phyloP scores from a whole-genome alignment of 805 yeast species.

The Limtongozyma cylindracea region DNA sequence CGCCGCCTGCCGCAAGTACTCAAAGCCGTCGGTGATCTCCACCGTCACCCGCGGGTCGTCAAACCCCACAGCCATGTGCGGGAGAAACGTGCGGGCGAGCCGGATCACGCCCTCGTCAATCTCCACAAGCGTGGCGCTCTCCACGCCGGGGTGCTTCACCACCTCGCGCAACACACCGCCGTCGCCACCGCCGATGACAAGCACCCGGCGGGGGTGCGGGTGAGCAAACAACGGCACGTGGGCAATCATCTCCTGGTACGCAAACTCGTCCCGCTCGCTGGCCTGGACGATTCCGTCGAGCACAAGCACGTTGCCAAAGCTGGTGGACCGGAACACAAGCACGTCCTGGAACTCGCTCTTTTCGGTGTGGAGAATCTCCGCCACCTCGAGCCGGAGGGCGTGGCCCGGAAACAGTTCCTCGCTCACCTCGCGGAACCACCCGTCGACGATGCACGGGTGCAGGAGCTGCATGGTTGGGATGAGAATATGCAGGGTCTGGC shows the following conservation, averaged over 20 bases:
- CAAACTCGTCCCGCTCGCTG: conserved; percentile 80
- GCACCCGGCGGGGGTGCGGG: conserved; percentile 43
- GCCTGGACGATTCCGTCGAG: conserved; percentile 81
- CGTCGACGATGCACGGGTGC: too few species aligned
- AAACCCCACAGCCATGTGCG: conserved; percentile 46
- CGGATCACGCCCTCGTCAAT: conserved; percentile 68
- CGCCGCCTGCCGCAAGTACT: conserved; percentile 42
- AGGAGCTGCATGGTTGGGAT: too few species aligned
- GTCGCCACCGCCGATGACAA: conserved; percentile 91
- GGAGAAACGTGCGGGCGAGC: conserved; percentile 45
- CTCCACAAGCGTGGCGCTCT: conserved; percentile 57
- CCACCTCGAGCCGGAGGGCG: conserved; percentile 42
- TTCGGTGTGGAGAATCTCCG: conserved; percentile 36
- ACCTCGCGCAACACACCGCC: conserved; percentile 87
- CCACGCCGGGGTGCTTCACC: conserved; percentile 38
- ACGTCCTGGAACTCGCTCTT: conserved; percentile 62
- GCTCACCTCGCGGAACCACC: conserved; percentile 65
- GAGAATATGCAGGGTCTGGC: too few species aligned
- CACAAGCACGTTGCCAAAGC: conserved; percentile 72
- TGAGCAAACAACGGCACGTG: conserved; percentile 68
- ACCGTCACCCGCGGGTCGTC: conserved; percentile 41
- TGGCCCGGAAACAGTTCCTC: conserved; percentile 73
- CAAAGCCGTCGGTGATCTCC: conserved; percentile 62
- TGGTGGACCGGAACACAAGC: conserved; percentile 46
- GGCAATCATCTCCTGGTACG: conserved; percentile 80